Evolutionary conservation across 2,329 filamentous ascomycete genomes (phyloP), one percentile per base, ranked within the genome.

Genomic region (Calycina herbarum): DNA sequence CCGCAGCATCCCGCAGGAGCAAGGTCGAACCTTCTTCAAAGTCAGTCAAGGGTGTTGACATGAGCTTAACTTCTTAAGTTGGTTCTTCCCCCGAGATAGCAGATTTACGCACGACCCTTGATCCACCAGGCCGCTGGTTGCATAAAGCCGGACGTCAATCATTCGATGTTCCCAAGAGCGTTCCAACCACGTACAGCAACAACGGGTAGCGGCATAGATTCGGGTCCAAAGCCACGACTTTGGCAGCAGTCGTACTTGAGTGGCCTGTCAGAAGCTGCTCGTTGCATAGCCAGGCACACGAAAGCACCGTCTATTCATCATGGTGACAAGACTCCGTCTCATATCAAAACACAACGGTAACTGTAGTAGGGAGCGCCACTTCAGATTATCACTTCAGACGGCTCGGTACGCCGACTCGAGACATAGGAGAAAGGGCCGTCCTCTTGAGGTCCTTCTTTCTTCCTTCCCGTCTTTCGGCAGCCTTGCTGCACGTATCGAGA

Each of bases 311-410:
- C 17, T 45, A 8, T 51, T 51, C 45, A 20, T 24, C 8, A 51
- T 27, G 45, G 45, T 51, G 45, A 57, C 45, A 31, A 31, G 35
- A 59, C 10, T 31, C 15, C 17, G 57, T 64, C 38, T 64, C 29
- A 58, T 24, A 17, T 33, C n/a, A 24, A 56, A 45, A 35, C 62
- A 60, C 62, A 56, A 31, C 62, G 56, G 62, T 27, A 29, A 29
- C 57, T 57, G 29, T 24, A 51, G 20, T 27, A 27, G 6, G 20
- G 6, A 11, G 1, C 45, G 20, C 10, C 10, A 51, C 10, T 51
- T 24, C n/a, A 24, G 20, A 51, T 5, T 51, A 10, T 51, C 8
- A 45, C 45, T 24, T 24, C n/a, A 20, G 42, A 48, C 45, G n/a
- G 10, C 17, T 51, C 45, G 20, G 5, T 24, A 27, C n/a, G 45